phyloP scores from a whole-genome alignment of 768 basidiomycete genomes.

The Suillus weaverae region DNA sequence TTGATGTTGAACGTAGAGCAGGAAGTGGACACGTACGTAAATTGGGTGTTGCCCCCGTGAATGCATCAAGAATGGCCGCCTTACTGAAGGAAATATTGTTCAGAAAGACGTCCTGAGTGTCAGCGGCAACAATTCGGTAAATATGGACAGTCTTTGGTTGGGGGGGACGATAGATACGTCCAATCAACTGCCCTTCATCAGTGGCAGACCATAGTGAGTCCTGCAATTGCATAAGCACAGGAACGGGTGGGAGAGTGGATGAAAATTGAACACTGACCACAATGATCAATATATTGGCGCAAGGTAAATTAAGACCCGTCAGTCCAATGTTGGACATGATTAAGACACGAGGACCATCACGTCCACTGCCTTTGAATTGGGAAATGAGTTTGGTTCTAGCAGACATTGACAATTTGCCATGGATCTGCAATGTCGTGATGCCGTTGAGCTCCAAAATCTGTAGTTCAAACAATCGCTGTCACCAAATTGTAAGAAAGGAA shows the following conservation, averaged over 20 bases:
- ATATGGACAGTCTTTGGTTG: background rate
- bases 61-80: background rate
- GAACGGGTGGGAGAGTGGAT: background rate
- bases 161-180: background rate
- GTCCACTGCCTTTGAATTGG: background rate
- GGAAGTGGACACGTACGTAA: background rate
- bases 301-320: background rate
- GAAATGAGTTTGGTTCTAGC: background rate
- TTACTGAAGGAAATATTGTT: background rate
- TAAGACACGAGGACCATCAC: background rate
- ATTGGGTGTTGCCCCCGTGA: background rate
- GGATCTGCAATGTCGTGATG: background rate
- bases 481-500: background rate
- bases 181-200: background rate
- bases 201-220: background rate
- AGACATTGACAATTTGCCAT: background rate
- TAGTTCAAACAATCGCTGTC: background rate
- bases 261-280: background rate
- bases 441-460: background rate
- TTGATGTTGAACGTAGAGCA: background rate
- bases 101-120: background rate
- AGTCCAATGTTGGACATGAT: background rate
- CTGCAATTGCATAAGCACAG: background rate
- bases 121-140: background rate
- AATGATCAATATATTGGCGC: background rate